These are phyloP conservation scores for Populus tomentosa DNA, from an alignment of 441 rosid genomes.

Conservation along the genomic window DNA sequence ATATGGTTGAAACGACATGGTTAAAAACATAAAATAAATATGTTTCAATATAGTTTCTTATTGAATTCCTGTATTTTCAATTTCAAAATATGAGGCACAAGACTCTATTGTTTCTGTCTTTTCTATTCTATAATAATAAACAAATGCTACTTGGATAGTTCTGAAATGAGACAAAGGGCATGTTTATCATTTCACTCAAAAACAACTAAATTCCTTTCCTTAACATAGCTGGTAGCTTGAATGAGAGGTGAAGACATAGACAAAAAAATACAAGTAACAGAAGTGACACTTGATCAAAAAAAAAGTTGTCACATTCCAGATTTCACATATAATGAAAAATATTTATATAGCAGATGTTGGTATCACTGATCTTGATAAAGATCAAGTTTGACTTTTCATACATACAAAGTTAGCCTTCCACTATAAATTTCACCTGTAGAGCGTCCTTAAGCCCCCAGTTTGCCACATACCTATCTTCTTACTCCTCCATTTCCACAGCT, in stretches of 20 bases:
- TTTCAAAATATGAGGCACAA: too few species aligned
- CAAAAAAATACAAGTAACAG: background rate
- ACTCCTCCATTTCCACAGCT: background rate
- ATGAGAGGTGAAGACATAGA: background rate
- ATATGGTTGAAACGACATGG: background rate
- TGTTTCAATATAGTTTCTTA: background rate
- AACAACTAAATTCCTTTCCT: background rate
- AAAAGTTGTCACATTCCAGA: background rate
- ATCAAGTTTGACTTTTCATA: background rate
- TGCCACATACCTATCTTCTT: background rate
- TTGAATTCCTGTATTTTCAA: too few species aligned
- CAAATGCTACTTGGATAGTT: too few species aligned
- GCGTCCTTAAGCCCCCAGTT: background rate
- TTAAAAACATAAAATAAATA: background rate
- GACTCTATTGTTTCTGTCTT: too few species aligned
- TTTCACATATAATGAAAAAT: too few species aligned
- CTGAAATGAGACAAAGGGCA: background rate
- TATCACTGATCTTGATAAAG: background rate
- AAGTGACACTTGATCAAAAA: background rate
- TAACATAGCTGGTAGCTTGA: slow-evolving; percentile 1
- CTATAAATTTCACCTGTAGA: slow-evolving; percentile 15
- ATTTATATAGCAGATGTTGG: too few species aligned
- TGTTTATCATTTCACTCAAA: slow-evolving; percentile 6
- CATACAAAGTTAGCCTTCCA: background rate
- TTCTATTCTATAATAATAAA: too few species aligned